phyloP scores from a whole-genome alignment of 768 basidiomycete species.

The Rhizopogon rudus region DNA sequence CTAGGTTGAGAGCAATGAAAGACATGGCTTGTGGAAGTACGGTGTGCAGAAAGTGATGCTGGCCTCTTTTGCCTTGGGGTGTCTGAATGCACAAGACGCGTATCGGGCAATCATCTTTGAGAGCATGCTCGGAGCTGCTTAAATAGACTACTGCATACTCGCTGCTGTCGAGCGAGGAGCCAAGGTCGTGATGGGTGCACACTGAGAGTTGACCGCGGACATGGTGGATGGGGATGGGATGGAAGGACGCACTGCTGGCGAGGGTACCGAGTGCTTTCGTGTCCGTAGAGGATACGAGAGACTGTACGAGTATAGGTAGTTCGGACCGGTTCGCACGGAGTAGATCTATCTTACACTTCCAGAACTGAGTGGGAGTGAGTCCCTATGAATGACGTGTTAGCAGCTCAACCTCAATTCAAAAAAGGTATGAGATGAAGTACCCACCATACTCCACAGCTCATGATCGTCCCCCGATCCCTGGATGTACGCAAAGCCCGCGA shows the following conservation, averaged over 20 bases:
- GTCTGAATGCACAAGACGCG: conserved; percentile 21
- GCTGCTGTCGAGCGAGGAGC: not conserved
- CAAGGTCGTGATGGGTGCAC: conserved; percentile 27
- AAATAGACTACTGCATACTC: conserved; percentile 16
- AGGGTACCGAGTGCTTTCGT: not conserved
- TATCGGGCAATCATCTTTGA: not conserved
- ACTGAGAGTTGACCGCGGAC: conserved; percentile 40
- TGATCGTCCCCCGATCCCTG: conserved; percentile 97
- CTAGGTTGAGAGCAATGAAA: conserved; percentile 41
- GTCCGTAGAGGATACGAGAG: conserved; percentile 7
- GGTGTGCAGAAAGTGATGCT: conserved; percentile 40
- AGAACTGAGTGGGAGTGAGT: conserved; percentile 69
- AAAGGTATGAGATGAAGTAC: conserved; percentile 7
- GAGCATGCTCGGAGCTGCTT: not conserved
- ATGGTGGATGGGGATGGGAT: conserved; percentile 14
- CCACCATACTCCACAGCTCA: conserved; percentile 81
- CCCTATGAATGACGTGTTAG: conserved; percentile 44
- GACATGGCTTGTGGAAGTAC: conserved; percentile 44
- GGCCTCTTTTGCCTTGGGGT: conserved; percentile 49
- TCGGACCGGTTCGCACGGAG: conserved; percentile 42
- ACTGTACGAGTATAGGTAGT: conserved; percentile 34
- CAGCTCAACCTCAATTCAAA: not conserved
- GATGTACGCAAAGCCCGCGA: conserved; percentile 76
- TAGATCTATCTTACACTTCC: conserved; percentile 49
- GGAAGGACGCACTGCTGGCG: not conserved